These are phyloP conservation scores for Aspergillus panamensis DNA, from an alignment of 495 filamentous ascomycete species.

Conservation along the genomic window DNA sequence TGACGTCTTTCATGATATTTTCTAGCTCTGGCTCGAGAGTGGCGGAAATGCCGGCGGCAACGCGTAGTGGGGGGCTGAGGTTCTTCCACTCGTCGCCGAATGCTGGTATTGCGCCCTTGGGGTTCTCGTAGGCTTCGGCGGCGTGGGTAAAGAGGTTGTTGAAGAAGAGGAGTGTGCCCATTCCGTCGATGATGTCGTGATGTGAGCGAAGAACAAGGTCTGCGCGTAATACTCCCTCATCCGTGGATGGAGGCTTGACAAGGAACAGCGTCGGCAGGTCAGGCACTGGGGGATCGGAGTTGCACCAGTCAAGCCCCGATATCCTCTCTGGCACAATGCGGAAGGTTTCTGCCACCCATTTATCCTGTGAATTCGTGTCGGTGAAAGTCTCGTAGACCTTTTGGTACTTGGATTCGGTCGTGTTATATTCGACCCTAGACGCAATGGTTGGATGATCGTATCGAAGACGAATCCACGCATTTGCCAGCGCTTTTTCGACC, in stretches of 20 bases:
- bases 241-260: conserved; percentile 18
- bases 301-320: conserved; percentile 39
- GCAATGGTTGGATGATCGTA: conserved; percentile 45
- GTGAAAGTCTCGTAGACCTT: conserved; percentile 35
- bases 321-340: too few relatives aligned
- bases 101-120: conserved; percentile 3
- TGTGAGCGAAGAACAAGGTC: conserved; percentile 43
- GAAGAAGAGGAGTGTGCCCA: conserved; percentile 40
- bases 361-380: conserved; percentile 11
- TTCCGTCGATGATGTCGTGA: conserved; percentile 49
- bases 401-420: conserved; percentile 24
- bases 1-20: background rate
- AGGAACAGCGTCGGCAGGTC: conserved; percentile 38
- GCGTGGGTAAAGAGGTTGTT: conserved; percentile 24
- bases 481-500: conserved; percentile 29
- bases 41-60: conserved; percentile 20
- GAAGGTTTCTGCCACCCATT: conserved; percentile 44
- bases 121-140: conserved; percentile 15
- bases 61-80: conserved; percentile 26
- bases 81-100: conserved; percentile 22
- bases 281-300: conserved; percentile 36
- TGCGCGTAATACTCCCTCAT: conserved; percentile 10
- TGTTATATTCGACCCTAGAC: conserved; percentile 27
- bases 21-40: conserved; percentile 9
- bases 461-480: conserved; percentile 40